Percentiles rank a stretch among this genome's conserved stretches.
Evolutionary conservation across 192 early-diverging fungal genomes (phyloP).

Genomic region (Linderina pennispora): DNA sequence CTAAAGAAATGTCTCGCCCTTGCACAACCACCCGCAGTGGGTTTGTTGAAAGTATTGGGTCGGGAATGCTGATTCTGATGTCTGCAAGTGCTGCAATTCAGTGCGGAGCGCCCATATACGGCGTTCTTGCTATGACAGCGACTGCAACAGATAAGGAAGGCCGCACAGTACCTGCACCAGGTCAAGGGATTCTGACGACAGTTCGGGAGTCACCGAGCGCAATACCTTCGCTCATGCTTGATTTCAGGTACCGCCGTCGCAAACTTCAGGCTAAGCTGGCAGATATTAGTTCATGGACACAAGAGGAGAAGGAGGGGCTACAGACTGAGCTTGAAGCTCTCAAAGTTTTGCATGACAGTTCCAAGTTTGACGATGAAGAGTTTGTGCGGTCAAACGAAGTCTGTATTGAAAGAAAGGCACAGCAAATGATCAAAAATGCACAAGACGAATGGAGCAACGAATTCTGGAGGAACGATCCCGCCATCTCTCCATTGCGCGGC

Average conservation of each 20-base stretch:
- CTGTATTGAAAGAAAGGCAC: conserved; percentile 52
- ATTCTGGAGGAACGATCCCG: conserved; percentile 70
- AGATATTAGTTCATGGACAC: conserved; percentile 2
- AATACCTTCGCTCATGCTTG: conserved; percentile 52
- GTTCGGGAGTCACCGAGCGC: conserved; percentile 62
- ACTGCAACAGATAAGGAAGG: conserved; percentile 95
- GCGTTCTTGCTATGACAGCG: conserved; percentile 76
- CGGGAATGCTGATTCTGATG: conserved; percentile 85
- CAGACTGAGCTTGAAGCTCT: background rate
- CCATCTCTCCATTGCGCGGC: conserved; percentile 82
- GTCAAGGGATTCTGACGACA: conserved; percentile 83
- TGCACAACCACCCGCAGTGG: conserved; percentile 80
- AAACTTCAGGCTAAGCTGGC: conserved; percentile 49
- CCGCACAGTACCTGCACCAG: conserved; percentile 87
- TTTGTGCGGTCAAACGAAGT: too few species aligned
- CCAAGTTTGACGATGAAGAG: conserved; percentile 4
- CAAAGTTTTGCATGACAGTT: background rate
- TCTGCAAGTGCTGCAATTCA: conserved; percentile 75
- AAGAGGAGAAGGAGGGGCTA: conserved; percentile 2
- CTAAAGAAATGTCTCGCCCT: conserved; percentile 85
- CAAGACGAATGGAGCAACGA: conserved; percentile 71
- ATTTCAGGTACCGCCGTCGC: conserved; percentile 77
- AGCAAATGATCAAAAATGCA: conserved; percentile 69
- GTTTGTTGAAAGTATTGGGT: conserved; percentile 90
- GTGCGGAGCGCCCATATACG: conserved; percentile 87